A percentile compares a stretch with the other conserved stretches of the same genome.
phyloP scores from a whole-genome alignment of 2,329 filamentous ascomycete genomes.

The Alternaria ethzedia region DNA sequence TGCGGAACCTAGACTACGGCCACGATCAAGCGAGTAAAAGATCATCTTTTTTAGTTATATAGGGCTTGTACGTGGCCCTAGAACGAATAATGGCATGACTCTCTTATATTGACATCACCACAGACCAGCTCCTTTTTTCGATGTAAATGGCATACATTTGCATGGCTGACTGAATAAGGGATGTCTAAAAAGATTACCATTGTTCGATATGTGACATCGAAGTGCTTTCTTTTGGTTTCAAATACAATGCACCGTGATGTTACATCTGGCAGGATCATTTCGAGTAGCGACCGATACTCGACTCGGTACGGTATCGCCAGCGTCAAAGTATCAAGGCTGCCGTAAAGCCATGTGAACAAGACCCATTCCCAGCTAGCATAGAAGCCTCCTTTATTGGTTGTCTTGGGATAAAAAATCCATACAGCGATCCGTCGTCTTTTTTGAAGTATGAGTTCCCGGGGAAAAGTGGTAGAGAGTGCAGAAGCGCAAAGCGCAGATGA shows the following conservation, averaged over 20 bases:
- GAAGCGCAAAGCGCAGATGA: neutral
- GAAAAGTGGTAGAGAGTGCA: neutral
- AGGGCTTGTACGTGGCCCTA: neutral
- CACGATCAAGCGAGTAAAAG: neutral
- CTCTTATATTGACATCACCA: neutral
- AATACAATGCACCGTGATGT: neutral
- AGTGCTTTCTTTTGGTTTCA: neutral
- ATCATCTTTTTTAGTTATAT: no score
- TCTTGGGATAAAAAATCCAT: neutral
- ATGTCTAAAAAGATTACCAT: neutral
- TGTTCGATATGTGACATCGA: neutral
- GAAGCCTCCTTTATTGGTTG: no score
- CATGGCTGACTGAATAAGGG: neutral
- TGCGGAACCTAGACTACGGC: neutral
- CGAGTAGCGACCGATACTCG: neutral
- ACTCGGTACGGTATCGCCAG: neutral
- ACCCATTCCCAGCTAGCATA: no score
- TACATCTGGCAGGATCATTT: neutral
- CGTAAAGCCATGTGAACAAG: no score
- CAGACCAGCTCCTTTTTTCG: neutral
- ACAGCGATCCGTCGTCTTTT: accelerated
- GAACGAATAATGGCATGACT: neutral
- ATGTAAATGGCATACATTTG: neutral
- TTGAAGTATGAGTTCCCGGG: neutral
- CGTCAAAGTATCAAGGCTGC: no score